phyloP scores from a whole-genome alignment of 768 basidiomycete species.

The Boletus reticuloceps region DNA sequence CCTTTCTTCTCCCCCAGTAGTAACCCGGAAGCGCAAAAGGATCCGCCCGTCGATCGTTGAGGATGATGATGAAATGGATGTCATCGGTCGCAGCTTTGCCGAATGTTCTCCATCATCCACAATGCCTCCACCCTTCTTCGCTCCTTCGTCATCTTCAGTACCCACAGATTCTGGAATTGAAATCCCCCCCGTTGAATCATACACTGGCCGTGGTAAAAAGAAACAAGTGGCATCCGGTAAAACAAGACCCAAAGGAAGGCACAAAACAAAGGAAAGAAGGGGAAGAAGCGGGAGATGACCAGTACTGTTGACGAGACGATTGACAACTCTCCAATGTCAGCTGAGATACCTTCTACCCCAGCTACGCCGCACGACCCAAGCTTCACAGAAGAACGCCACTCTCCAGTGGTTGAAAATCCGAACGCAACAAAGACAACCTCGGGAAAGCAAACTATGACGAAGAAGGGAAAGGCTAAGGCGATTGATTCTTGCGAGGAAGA shows the following conservation, averaged over 20 bases:
- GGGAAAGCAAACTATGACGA: conserved; percentile 5
- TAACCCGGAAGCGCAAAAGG: conserved; percentile 28
- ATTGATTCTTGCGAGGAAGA: conserved; percentile 28
- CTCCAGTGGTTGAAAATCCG: background rate
- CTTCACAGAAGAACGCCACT: background rate
- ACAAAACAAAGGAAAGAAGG: conserved; percentile 25
- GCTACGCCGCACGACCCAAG: conserved; percentile 2
- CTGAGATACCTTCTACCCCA: background rate
- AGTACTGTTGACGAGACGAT: conserved; percentile 8
- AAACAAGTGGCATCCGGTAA: conserved; percentile 12
- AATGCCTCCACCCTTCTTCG: conserved; percentile 47
- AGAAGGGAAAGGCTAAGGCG: conserved; percentile 31
- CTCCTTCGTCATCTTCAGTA: conserved; percentile 41
- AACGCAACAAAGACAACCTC: conserved; percentile 21
- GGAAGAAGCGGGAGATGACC: conserved; percentile 23
- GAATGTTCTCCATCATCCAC: conserved; percentile 2
- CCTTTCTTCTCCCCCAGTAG: conserved; percentile 22
- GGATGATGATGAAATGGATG: conserved; percentile 15
- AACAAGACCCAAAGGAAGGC: conserved; percentile 22
- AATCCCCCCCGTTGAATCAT: conserved; percentile 14
- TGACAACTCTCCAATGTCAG: conserved; percentile 1
- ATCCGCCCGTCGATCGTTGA: conserved; percentile 4
- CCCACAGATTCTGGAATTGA: conserved; percentile 27
- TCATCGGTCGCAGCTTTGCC: background rate
- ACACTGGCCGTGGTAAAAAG: conserved; percentile 9